phyloP scores from a whole-genome alignment of 78 protist genomes.

The Bodo saltans region DNA sequence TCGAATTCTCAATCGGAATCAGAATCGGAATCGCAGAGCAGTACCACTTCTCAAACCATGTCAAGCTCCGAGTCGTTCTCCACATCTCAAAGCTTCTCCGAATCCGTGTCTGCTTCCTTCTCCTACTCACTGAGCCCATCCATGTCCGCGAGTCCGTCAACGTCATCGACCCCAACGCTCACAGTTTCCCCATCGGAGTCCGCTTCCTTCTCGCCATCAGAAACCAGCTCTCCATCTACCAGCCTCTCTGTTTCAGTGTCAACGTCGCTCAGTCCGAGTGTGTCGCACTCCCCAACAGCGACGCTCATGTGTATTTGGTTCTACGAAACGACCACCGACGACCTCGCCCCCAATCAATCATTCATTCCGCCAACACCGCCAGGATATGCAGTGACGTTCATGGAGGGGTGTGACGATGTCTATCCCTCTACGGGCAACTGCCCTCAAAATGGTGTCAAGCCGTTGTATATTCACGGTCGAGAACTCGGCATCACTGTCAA shows the following conservation, averaged over 20 bases:
- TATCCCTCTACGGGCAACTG: not conserved
- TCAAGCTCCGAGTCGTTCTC: not conserved
- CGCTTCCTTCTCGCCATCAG: no score
- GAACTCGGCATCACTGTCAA: no score
- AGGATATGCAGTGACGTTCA: no score
- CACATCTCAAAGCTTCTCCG: not conserved
- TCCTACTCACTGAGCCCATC: not conserved
- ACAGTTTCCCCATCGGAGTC: no score
- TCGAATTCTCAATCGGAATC: not conserved
- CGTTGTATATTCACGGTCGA: no score
- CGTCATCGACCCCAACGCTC: not conserved
- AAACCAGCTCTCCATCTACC: no score
- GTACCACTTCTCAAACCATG: not conserved
- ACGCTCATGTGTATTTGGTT: no score
- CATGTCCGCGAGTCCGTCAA: not conserved
- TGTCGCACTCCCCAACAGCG: not conserved
- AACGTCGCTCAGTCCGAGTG: not conserved
- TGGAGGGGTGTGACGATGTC: not conserved
- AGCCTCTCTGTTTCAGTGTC: no score
- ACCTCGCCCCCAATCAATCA: no score
- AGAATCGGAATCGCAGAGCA: not conserved
- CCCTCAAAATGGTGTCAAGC: no score
- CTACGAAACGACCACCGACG: no score
- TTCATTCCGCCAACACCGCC: no score
- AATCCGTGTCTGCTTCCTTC: not conserved